These are phyloP conservation scores for Solanum ahanhuiri DNA, from an alignment of 257 asterid species.

Conservation along the genomic window DNA sequence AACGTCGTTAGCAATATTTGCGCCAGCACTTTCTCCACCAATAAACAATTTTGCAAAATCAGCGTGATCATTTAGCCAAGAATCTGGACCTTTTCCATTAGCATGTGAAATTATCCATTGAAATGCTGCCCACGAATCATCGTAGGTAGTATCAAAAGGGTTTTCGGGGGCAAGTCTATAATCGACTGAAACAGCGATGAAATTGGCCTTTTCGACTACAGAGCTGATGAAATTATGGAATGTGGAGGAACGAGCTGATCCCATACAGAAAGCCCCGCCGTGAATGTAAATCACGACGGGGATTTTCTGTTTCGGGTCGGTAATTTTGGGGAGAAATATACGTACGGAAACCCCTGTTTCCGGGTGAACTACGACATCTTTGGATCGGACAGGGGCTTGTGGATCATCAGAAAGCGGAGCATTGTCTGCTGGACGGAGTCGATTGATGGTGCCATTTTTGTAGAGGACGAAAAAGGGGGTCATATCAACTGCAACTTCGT, in stretches of 20 bases:
- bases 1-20: conserved; percentile 42
- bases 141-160: conserved; percentile 39
- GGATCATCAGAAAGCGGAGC: conserved; percentile 33
- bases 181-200: conserved; percentile 42
- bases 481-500: conserved; percentile 22
- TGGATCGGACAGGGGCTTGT: conserved; percentile 25
- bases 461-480: conserved; percentile 27
- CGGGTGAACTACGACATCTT: conserved; percentile 34
- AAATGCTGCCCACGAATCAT: conserved; percentile 68
- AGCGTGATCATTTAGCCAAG: conserved; percentile 49
- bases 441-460: conserved; percentile 29
- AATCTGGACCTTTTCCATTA: conserved; percentile 30
- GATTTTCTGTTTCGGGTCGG: conserved; percentile 13
- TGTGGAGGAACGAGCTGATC: conserved; percentile 17
- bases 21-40: conserved; percentile 84
- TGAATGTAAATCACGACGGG: conserved; percentile 48
- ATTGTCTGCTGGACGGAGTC: neutral
- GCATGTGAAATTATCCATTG: conserved; percentile 49
- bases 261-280: conserved; percentile 60
- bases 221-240: conserved; percentile 26
- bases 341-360: conserved; percentile 39
- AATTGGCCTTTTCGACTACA: conserved; percentile 24
- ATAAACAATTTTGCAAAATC: conserved; percentile 41
- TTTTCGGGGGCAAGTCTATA: conserved; percentile 63
- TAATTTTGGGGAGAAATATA: conserved; percentile 32